phyloP scores from a whole-genome alignment of 345 rosid species.

The Punica granatum region DNA sequence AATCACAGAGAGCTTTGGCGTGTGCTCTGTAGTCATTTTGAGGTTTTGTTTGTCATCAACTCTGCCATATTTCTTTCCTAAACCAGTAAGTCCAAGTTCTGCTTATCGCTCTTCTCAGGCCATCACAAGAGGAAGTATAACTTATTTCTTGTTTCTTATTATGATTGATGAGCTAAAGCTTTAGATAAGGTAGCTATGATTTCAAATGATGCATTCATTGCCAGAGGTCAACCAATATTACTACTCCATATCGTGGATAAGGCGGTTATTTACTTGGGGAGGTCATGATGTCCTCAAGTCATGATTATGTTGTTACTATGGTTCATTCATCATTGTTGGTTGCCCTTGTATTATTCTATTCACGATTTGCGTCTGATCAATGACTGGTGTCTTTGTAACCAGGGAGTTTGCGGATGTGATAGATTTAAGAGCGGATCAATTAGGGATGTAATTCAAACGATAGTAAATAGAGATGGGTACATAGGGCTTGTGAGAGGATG shows the following conservation, averaged over 20 bases:
- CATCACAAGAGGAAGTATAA: not conserved
- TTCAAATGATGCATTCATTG: too few species aligned
- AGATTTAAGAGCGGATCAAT: slow-evolving; percentile 68
- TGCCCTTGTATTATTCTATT: not conserved
- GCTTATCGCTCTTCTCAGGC: too few species aligned
- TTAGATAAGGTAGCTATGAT: not conserved
- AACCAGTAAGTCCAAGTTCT: too few species aligned
- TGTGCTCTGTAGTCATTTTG: too few species aligned
- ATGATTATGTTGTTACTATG: not conserved
- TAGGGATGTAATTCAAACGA: slow-evolving; percentile 52
- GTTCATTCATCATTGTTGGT: not conserved
- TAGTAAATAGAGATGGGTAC: slow-evolving; percentile 77
- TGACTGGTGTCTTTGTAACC: slow-evolving; percentile 12
- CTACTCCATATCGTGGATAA: too few species aligned
- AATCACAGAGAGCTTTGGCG: too few species aligned
- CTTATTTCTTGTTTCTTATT: too few species aligned
- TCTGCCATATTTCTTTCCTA: too few species aligned
- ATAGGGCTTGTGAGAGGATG: slow-evolving; percentile 87
- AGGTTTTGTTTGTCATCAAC: too few species aligned
- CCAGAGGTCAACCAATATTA: too few species aligned
- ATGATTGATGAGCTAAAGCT: not conserved
- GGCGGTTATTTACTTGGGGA: too few species aligned
- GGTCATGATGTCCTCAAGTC: not conserved
- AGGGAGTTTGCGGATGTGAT: slow-evolving; percentile 99
- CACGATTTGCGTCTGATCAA: not conserved